A percentile compares a stretch with the other conserved stretches of the same genome.
phyloP scores from a whole-genome alignment of 108 stramenopile genomes.

The Nitzschia inconspicua region DNA sequence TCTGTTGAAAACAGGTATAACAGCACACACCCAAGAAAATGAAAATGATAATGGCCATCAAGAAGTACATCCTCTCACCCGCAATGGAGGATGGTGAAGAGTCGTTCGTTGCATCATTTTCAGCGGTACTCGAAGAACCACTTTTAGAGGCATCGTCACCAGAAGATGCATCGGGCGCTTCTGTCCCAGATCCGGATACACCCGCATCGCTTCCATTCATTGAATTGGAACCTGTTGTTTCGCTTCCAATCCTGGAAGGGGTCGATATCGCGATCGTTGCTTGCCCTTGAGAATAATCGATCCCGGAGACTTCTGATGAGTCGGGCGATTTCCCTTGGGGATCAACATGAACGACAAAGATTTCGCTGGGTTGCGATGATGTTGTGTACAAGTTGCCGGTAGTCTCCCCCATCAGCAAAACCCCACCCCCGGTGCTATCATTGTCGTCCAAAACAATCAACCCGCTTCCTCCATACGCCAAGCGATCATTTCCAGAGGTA shows the following conservation, averaged over 20 bases:
- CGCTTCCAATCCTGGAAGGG: background rate
- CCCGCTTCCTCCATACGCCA: conserved; percentile 37
- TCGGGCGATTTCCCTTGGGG: conserved; percentile 1
- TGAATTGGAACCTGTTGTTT: background rate
- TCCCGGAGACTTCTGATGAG: conserved; percentile 18
- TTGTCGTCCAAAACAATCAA: conserved; percentile 16
- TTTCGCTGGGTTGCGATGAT: conserved; percentile 14
- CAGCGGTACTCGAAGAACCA: too few species aligned
- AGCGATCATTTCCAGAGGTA: conserved; percentile 30
- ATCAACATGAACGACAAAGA: conserved; percentile 19
- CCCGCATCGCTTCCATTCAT: too few species aligned
- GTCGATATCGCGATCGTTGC: background rate
- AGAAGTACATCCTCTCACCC: background rate
- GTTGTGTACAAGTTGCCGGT: conserved; percentile 25
- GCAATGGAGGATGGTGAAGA: too few species aligned
- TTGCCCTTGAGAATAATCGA: background rate
- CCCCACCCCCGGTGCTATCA: conserved; percentile 18
- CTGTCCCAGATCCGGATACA: too few species aligned
- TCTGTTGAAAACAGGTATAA: background rate
- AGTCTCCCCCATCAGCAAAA: conserved; percentile 44
- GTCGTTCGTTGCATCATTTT: too few species aligned
- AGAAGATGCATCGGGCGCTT: too few species aligned
- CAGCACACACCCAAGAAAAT: conserved; percentile 2
- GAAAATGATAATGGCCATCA: conserved; percentile 15
- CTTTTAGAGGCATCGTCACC: too few species aligned